Conservation (phyloP, 1,284 basidiomycete species). For the Cronartium quercuum region DNA sequence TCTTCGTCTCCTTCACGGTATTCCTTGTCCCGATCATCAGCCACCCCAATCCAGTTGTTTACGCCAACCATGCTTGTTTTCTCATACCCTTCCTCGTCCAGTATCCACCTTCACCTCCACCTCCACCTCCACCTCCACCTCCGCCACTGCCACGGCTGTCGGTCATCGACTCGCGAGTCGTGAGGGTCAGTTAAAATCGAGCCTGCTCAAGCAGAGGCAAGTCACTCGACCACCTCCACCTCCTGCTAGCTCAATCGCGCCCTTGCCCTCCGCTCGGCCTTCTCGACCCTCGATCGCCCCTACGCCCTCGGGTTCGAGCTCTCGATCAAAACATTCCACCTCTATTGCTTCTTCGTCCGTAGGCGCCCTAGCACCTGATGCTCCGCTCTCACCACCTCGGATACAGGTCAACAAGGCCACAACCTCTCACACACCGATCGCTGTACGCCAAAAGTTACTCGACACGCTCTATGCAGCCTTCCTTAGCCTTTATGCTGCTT, state of each 20-base stretch:
- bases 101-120: slow-evolving; percentile 4
- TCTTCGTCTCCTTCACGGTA: slow-evolving; percentile 57
- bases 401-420: slow-evolving; percentile 61
- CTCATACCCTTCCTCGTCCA: slow-evolving; percentile 33
- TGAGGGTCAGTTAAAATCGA: background rate
- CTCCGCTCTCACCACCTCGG: slow-evolving; percentile 58
- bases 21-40: slow-evolving; percentile 61
- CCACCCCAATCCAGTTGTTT: slow-evolving; percentile 43
- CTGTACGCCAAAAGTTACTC: slow-evolving; percentile 58
- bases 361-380: background rate
- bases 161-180: background rate
- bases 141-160: background rate
- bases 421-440: slow-evolving; percentile 59
- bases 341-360: background rate
- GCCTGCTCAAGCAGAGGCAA: background rate
- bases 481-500: slow-evolving; percentile 58
- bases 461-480: slow-evolving; percentile 62
- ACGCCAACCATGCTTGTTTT: slow-evolving; percentile 31
- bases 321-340: background rate
- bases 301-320: background rate
- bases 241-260: slow-evolving; percentile 46
- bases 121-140: background rate
- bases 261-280: slow-evolving; percentile 8
- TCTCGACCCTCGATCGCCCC: background rate
- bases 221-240: slow-evolving; percentile 48